Base-by-base conservation (phyloP, 768 basidiomycete genomes). In the Russula foetens region DNA sequence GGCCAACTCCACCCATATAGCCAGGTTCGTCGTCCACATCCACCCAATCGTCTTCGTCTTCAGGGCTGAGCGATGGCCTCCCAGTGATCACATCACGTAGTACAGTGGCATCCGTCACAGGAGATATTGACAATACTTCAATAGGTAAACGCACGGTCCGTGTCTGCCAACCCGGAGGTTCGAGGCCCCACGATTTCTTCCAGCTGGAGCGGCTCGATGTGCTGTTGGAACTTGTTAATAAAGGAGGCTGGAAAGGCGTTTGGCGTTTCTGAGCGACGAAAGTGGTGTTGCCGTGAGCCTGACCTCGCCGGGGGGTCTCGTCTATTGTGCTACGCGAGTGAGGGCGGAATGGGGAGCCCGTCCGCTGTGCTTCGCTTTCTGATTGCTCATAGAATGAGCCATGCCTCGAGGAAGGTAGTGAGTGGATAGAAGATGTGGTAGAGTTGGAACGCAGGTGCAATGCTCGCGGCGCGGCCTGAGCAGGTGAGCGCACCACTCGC, bases 151-250 rank as follows among this genome's bases (percentile, higher is more conserved):
- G 85, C 14, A 83, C 75, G 7, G 81, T 78, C 33, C 73, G 72
- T n/a, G 75, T 78, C 53, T 88, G 85, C 89, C 90, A 92, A 19
- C 90, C 90, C 23, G 90, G 89, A 7, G 90, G 91, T 67, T 92
- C 89, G 29, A 85, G 74, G 0, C 91, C 91, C 91, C 91, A 93
- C 7, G 86, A 82, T 71, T 90, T 91, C 77, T 90, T 92, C 91
- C 91, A 93, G 69, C 87, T 87, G 23, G 86, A 84, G 31, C 84
- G 81, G 33, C 86, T 82, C 52, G 83, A 69, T 4, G 77, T 75
- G 41, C 70, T 72, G 33, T 74, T 73, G 56, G 74, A 76, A 19
- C 71, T 67, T 62, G 77, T 75, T 5, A 73, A 73, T 12, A 59
- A 59, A 12, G 84, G 84, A 66, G 75, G 74, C 41, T 58, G 58